A percentile compares a stretch with the other conserved stretches of the same genome.
phyloP scores from a whole-genome alignment of 768 basidiomycete species.

The Boletellus emodensis region DNA sequence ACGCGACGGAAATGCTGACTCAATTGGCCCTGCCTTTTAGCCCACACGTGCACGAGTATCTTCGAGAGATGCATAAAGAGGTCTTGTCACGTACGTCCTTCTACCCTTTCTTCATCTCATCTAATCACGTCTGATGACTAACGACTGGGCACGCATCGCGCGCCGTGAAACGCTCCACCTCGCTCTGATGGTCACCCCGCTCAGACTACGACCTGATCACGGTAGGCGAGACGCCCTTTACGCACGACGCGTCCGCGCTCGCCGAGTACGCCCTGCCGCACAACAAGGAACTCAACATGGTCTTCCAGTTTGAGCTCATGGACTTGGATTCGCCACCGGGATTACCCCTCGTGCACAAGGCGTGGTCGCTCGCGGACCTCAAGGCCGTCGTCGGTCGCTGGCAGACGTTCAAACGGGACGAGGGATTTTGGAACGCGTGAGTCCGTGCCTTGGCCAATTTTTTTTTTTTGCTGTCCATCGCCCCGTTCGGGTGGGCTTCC shows the following conservation, averaged over 20 bases:
- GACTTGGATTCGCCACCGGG: slow-evolving; percentile 49
- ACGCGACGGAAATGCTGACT: no score
- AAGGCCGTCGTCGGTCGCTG: slow-evolving; percentile 41
- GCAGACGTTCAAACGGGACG: slow-evolving; percentile 54
- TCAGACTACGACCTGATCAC: slow-evolving; percentile 57
- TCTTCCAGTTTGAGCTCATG: slow-evolving; percentile 63
- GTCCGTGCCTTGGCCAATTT: slow-evolving; percentile 14
- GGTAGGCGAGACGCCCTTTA: slow-evolving; percentile 62
- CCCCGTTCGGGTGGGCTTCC: no score
- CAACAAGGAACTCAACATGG: slow-evolving; percentile 57
- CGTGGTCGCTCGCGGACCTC: slow-evolving; percentile 53
- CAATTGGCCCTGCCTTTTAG: slow-evolving; percentile 28
- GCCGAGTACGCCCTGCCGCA: slow-evolving; percentile 53
- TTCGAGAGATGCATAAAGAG: slow-evolving; percentile 61
- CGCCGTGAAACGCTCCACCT: no score
- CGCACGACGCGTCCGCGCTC: slow-evolving; percentile 47
- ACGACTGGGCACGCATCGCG: neutral
- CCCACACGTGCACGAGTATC: slow-evolving; percentile 61
- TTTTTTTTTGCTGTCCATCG: no score
- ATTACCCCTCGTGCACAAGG: slow-evolving; percentile 37
- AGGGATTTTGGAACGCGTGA: slow-evolving; percentile 67
- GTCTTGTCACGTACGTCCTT: slow-evolving; percentile 46
- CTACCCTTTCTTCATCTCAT: neutral
- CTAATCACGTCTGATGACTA: slow-evolving; percentile 14
- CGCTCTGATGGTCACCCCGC: neutral